phyloP scores from a whole-genome alignment of 1,284 basidiomycete genomes.

The Microbotryomycetes sp. region DNA sequence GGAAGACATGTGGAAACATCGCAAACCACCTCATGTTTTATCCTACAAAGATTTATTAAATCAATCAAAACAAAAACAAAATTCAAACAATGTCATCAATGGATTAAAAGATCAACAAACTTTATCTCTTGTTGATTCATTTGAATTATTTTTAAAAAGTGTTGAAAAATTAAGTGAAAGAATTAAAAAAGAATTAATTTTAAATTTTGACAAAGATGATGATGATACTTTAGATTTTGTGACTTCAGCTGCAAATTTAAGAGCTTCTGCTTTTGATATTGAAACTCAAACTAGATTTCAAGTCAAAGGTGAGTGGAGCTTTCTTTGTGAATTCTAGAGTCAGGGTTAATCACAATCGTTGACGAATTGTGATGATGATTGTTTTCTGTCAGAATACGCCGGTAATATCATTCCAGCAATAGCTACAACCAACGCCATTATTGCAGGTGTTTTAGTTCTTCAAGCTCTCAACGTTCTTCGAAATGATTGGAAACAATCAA shows the following conservation, averaged over 20 bases:
- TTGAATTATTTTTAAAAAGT: constrained; percentile 73
- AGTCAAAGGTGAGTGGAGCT: constrained; percentile 66
- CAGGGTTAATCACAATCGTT: neutral
- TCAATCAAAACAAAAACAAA: constrained; percentile 35
- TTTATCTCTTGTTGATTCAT: constrained; percentile 67
- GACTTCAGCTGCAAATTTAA: constrained; percentile 85
- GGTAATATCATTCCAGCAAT: constrained; percentile 99
- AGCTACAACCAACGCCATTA: constrained; percentile 96
- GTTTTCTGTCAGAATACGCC: constrained; percentile 73
- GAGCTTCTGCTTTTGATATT: constrained; percentile 85
- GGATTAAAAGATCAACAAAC: constrained; percentile 71
- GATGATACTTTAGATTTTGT: constrained; percentile 95
- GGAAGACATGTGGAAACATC: constrained; percentile 96
- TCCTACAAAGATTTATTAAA: constrained; percentile 63
- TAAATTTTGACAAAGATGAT: constrained; percentile 97
- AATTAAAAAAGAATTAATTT: constrained; percentile 60
- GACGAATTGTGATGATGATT: neutral
- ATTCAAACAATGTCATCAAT: constrained; percentile 22
- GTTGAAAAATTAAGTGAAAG: constrained; percentile 70
- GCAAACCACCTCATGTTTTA: constrained; percentile 75
- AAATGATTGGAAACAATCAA: constrained; percentile 27
- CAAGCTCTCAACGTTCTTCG: constrained; percentile 76
- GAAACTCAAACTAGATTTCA: constrained; percentile 86
- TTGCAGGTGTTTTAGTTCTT: constrained; percentile 87
- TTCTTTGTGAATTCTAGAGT: neutral